These are phyloP conservation scores for Aureobasidium sp. DNA, from an alignment of 2,329 filamentous ascomycete species.

Conservation along the genomic window DNA sequence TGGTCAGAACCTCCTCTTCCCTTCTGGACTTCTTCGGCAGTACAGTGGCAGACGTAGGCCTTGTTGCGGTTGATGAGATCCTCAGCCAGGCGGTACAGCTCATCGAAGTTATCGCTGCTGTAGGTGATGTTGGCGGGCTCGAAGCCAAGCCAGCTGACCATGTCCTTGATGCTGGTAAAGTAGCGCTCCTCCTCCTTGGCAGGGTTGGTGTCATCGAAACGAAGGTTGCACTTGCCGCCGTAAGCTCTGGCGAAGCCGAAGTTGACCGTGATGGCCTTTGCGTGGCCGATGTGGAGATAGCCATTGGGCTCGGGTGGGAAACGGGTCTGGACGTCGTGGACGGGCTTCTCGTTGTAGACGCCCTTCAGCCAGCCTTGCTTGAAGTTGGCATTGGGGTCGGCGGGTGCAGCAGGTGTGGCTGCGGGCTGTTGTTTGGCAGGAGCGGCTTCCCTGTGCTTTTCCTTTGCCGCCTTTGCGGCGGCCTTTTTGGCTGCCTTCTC, in stretches of 20 bases:
- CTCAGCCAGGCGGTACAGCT: constrained; percentile 81
- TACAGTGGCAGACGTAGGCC: constrained; percentile 81
- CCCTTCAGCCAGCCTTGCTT: constrained; percentile 42
- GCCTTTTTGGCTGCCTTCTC: constrained; percentile 44
- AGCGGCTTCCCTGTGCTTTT: constrained; percentile 30
- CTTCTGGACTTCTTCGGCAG: constrained; percentile 72
- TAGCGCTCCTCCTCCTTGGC: constrained; percentile 87
- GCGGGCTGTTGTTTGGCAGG: constrained; percentile 17
- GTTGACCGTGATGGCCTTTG: constrained; percentile 92
- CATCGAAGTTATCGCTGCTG: constrained; percentile 83
- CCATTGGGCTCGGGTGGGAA: constrained; percentile 67
- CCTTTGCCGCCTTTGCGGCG: constrained; percentile 35
- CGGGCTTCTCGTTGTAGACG: constrained; percentile 43
- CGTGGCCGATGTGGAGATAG: constrained; percentile 86
- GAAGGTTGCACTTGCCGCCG: constrained; percentile 65
- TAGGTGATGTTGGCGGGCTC: constrained; percentile 72
- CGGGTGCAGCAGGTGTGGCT: constrained; percentile 10
- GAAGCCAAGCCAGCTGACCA: constrained; percentile 80
- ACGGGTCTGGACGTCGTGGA: constrained; percentile 37
- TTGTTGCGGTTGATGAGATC: constrained; percentile 64
- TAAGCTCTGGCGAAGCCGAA: constrained; percentile 88
- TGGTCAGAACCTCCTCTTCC: constrained; percentile 72
- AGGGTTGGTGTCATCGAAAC: constrained; percentile 94
- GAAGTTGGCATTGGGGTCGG: constrained; percentile 36
- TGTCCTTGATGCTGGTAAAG: constrained; percentile 81